Conservation (phyloP, 1,284 basidiomycete species). For the Porodaedalea pini region DNA sequence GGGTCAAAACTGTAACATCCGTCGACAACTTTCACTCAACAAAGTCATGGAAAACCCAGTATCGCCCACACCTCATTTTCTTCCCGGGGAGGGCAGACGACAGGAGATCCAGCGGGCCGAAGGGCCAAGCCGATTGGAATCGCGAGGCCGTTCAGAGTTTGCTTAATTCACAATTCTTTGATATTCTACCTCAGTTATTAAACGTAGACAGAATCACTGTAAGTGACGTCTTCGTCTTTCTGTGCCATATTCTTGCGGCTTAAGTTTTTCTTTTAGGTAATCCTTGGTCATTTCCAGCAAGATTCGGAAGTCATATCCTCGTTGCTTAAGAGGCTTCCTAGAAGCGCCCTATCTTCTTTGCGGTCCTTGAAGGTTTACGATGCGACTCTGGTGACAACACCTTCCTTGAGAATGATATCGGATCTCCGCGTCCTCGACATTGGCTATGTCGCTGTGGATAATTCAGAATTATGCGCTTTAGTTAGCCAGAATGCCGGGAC, state of each 20-base stretch:
- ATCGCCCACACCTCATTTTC: neutral
- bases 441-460: conserved; percentile 7
- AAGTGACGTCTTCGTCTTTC: neutral
- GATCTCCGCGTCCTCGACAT: conserved; percentile 13
- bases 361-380: conserved; percentile 13
- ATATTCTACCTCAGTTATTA: neutral
- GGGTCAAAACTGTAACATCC: conserved; percentile 6
- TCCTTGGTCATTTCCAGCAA: conserved; percentile 16
- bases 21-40: conserved; percentile 3
- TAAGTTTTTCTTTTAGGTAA: conserved; percentile 4
- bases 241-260: neutral
- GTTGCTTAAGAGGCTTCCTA: conserved; percentile 3
- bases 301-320: conserved; percentile 5
- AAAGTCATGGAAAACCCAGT: neutral
- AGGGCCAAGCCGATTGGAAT: conserved; percentile 10
- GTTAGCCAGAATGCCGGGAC: conserved; percentile 5
- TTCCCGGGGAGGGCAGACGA: neutral
- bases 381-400: neutral
- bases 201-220: conserved; percentile 8
- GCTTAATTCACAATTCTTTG: neutral
- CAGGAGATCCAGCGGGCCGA: neutral
- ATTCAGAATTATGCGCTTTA: conserved; percentile 2
- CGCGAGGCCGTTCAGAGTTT: conserved; percentile 7
- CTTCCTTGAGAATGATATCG: neutral
- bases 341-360: neutral